Conservation (phyloP, 257 asterid species). For the Lycium barbarum region DNA sequence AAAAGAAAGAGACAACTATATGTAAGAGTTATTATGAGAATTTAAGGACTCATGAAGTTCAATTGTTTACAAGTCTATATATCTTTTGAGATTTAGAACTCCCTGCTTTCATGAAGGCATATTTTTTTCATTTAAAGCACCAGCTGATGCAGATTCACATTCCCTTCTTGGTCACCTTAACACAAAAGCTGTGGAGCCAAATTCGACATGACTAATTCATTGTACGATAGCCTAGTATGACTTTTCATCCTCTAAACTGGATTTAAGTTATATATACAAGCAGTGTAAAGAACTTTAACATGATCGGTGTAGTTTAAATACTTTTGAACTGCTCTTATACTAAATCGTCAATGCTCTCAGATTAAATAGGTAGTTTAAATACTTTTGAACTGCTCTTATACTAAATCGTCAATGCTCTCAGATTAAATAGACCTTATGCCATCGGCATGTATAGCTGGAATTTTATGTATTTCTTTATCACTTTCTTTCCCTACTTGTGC, state of each 20-base stretch:
- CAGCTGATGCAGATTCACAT: background rate
- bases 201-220: background rate
- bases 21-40: background rate
- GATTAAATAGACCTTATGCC: background rate
- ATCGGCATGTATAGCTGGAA: background rate
- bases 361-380: background rate
- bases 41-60: background rate
- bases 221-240: slow-evolving; percentile 13
- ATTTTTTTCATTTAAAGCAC: background rate
- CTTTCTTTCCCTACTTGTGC: background rate
- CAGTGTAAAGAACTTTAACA: background rate
- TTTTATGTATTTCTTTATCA: background rate
- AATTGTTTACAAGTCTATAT: background rate
- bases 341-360: background rate
- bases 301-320: background rate
- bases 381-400: background rate
- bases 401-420: background rate
- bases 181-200: background rate
- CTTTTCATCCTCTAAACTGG: background rate
- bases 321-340: background rate
- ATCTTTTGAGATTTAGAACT: background rate
- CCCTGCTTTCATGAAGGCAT: background rate
- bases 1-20: background rate
- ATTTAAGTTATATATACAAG: background rate
- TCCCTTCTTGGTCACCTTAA: background rate